Conservation (phyloP, 805 yeast species). For the Blastobotrys muscicola region DNA sequence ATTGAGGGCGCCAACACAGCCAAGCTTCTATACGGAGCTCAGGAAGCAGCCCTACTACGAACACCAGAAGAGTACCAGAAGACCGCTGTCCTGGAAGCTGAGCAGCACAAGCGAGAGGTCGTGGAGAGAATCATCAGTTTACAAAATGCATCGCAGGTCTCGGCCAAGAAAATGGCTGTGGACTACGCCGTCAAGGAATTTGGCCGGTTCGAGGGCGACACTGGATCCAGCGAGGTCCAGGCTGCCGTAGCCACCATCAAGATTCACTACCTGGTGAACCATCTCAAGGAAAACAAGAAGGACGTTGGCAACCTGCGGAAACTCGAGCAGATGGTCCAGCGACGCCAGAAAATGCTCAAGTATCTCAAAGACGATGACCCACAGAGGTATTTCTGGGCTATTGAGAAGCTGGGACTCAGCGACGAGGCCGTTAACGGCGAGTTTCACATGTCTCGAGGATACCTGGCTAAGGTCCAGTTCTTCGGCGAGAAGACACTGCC, state of each 20-base stretch:
- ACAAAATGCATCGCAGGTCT: slow-evolving; percentile 56
- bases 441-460: slow-evolving; percentile 37
- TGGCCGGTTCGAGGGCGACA: slow-evolving; percentile 76
- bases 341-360: slow-evolving; percentile 72
- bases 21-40: slow-evolving; percentile 68
- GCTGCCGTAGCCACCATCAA: slow-evolving; percentile 83
- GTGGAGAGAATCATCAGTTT: slow-evolving; percentile 62
- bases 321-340: slow-evolving; percentile 77
- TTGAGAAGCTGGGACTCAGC: slow-evolving; percentile 77
- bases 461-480: slow-evolving; percentile 27
- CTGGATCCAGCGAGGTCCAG: slow-evolving; percentile 93
- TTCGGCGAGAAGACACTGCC: slow-evolving; percentile 31
- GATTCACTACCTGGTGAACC: slow-evolving; percentile 69
- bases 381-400: slow-evolving; percentile 72
- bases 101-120: slow-evolving; percentile 55
- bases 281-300: slow-evolving; percentile 58
- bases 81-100: slow-evolving; percentile 25
- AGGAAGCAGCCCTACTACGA: slow-evolving; percentile 44
- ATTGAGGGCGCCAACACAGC: slow-evolving; percentile 59
- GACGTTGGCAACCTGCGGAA: slow-evolving; percentile 62
- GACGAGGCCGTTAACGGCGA: slow-evolving; percentile 72
- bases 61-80: slow-evolving; percentile 18
- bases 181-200: slow-evolving; percentile 69
- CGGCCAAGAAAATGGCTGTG: slow-evolving; percentile 48
- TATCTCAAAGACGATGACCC: slow-evolving; percentile 78